phyloP scores from a whole-genome alignment of 371 early-diverging fungal species.

The Amoeboaphelidium protococcarum region DNA sequence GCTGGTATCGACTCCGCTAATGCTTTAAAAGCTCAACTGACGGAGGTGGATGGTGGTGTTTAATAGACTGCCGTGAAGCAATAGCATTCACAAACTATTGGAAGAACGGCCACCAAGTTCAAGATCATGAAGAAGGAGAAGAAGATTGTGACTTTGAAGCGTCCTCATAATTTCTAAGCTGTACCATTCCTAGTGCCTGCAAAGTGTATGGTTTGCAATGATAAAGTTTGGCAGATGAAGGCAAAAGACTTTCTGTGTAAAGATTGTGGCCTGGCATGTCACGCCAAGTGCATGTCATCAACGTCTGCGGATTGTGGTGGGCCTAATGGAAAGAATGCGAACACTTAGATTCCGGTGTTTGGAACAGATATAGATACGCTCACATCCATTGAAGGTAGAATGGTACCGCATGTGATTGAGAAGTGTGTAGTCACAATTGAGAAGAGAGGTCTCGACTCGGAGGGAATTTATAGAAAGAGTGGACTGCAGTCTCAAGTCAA shows the following conservation, averaged over 20 bases:
- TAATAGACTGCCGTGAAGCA: no score
- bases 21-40: no score
- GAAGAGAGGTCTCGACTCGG: slow-evolving; percentile 28
- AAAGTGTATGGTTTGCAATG: slow-evolving; percentile 53
- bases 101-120: no score
- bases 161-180: slow-evolving; percentile 26
- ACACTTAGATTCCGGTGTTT: neutral
- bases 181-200: slow-evolving; percentile 32
- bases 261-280: slow-evolving; percentile 27
- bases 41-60: no score
- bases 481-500: slow-evolving; percentile 49
- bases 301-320: slow-evolving; percentile 12
- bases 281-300: slow-evolving; percentile 21
- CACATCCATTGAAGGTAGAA: neutral
- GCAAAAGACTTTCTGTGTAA: slow-evolving; percentile 42
- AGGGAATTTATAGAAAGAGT: slow-evolving; percentile 78
- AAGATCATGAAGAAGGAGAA: no score
- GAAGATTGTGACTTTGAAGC: no score
- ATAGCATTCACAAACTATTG: no score
- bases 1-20: no score
- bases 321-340: slow-evolving; percentile 5
- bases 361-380: neutral
- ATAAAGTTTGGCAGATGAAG: slow-evolving; percentile 52
- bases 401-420: slow-evolving; percentile 41
- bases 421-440: slow-evolving; percentile 54